phyloP scores from a whole-genome alignment of 73 alveolate genomes.

The Tetrahymena malaccensis region DNA sequence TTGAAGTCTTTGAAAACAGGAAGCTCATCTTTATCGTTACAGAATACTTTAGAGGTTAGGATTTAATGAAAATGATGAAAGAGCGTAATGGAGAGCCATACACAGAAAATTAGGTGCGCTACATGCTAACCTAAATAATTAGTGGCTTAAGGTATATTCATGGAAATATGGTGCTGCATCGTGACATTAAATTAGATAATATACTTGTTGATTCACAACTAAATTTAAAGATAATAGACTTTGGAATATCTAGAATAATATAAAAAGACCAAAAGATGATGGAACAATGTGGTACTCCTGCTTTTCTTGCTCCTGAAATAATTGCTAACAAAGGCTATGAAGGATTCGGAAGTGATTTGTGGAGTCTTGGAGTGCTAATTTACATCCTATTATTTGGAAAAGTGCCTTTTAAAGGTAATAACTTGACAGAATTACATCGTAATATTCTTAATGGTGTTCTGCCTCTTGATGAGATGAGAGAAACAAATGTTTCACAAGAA shows the following conservation, averaged over 20 bases:
- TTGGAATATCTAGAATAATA: constrained; percentile 85
- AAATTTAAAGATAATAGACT: constrained; percentile 88
- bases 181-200: constrained; percentile 95
- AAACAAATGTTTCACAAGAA: constrained; percentile 17
- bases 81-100: constrained; percentile 66
- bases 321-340: constrained; percentile 88
- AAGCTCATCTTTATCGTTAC: constrained; percentile 78
- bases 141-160: constrained; percentile 78
- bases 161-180: constrained; percentile 76
- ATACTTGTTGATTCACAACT: constrained; percentile 81
- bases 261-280: constrained; percentile 71
- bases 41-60: constrained; percentile 93
- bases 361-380: constrained; percentile 93
- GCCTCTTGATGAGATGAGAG: constrained; percentile 25
- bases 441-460: constrained; percentile 31
- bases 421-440: constrained; percentile 77
- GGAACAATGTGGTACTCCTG: constrained; percentile 99
- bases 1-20: constrained; percentile 88
- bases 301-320: constrained; percentile 98
- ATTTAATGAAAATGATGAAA: constrained; percentile 80
- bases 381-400: constrained; percentile 89
- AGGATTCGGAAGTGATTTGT: constrained; percentile 90
- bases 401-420: constrained; percentile 90
- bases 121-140: constrained; percentile 75
- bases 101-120: constrained; percentile 75